Evolutionary conservation across 148 eudicot genomes (phyloP).

Genomic region (Euryodendron excelsum): DNA sequence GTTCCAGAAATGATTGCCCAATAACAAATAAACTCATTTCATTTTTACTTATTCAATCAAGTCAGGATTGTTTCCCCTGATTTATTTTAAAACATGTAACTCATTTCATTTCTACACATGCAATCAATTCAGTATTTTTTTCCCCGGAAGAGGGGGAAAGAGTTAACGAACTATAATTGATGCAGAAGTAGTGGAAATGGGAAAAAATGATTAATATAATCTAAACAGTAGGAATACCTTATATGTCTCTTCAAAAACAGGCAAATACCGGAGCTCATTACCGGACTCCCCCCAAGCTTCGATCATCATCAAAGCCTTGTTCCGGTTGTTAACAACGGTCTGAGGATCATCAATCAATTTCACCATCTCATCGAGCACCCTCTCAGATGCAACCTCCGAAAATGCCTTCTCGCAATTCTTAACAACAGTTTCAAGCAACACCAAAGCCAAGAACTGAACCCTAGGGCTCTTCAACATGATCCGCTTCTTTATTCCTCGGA

Average conservation of each 20-base stretch:
- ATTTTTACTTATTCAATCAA: neutral
- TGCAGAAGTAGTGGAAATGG: neutral
- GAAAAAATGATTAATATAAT: neutral
- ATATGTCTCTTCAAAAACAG: conserved; percentile 97
- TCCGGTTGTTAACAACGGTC: conserved; percentile 87
- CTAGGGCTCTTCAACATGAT: conserved; percentile 77
- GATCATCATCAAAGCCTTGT: conserved; percentile 74
- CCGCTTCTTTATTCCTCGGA: conserved; percentile 82
- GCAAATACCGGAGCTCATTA: conserved; percentile 87
- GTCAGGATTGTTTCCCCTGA: neutral
- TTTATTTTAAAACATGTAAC: neutral
- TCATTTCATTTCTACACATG: neutral
- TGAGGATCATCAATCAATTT: conserved; percentile 97
- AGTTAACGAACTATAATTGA: neutral
- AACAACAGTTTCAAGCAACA: conserved; percentile 85
- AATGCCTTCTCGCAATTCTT: conserved; percentile 98
- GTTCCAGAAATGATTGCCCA: neutral
- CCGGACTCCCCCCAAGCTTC: conserved; percentile 99
- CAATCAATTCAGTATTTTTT: neutral
- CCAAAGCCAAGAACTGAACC: conserved; percentile 78
- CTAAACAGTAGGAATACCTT: conserved; percentile 39
- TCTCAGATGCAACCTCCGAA: conserved; percentile 94
- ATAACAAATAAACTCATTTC: neutral
- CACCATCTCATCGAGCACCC: conserved; percentile 98
- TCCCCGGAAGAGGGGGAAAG: neutral